Evolutionary conservation across 345 rosid species (phyloP).

Genomic region (Arabis hirsuta): DNA sequence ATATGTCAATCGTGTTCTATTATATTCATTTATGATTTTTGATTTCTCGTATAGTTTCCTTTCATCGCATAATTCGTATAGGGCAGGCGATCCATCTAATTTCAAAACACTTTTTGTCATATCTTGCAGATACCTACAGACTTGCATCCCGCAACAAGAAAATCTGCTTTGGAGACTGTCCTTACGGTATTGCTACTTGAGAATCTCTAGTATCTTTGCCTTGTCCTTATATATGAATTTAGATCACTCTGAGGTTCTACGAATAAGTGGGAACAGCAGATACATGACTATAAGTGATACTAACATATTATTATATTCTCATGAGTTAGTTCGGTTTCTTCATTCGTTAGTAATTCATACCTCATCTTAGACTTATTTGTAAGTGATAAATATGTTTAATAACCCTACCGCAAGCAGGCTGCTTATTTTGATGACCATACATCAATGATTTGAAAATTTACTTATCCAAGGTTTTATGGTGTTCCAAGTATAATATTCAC

Average conservation of each 20-base stretch:
- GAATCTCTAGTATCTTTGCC: constrained; percentile 20
- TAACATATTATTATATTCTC: not conserved
- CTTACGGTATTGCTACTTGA: constrained; percentile 68
- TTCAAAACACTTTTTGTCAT: not conserved
- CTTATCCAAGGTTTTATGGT: constrained; percentile 5
- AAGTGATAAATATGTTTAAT: not conserved
- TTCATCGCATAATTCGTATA: constrained; percentile 10
- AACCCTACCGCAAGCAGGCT: not conserved
- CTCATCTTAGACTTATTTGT: not conserved
- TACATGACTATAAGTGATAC: not conserved
- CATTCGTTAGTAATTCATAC: constrained; percentile 9
- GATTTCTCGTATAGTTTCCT: not conserved
- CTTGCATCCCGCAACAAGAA: constrained; percentile 89
- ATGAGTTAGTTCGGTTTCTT: not conserved
- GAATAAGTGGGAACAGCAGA: not conserved
- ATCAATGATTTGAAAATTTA: not conserved
- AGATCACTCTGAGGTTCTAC: not conserved
- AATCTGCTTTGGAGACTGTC: constrained; percentile 95
- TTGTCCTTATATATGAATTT: not conserved
- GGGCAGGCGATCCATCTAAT: not conserved
- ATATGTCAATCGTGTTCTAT: not conserved
- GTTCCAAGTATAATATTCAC: constrained; percentile 1
- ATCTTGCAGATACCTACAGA: constrained; percentile 87
- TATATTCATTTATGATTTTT: not conserved
- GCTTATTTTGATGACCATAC: constrained; percentile 4